Conservation (phyloP, 2,329 filamentous ascomycete species). For the Venturia aucupariae region DNA sequence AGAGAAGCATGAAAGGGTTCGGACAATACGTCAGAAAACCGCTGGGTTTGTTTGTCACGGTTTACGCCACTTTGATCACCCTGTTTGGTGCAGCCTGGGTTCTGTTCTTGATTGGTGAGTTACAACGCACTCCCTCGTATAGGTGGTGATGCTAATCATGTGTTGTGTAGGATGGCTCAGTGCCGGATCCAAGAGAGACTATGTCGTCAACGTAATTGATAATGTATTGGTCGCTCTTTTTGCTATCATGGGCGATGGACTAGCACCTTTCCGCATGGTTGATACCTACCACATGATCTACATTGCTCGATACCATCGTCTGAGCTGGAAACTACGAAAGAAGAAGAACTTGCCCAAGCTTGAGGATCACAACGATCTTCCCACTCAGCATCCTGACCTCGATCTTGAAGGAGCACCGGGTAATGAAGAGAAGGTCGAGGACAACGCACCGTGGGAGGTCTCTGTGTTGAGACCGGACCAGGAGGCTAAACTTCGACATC, state of each 20-base stretch:
- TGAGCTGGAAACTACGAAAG: slow-evolving; percentile 57
- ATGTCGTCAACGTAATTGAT: slow-evolving; percentile 45
- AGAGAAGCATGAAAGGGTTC: slow-evolving; percentile 70
- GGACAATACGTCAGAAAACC: slow-evolving; percentile 66
- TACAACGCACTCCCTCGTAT: not conserved
- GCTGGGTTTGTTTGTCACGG: slow-evolving; percentile 71
- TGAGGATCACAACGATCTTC: slow-evolving; percentile 61
- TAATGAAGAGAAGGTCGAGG: slow-evolving; percentile 30
- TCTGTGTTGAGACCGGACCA: slow-evolving; percentile 57
- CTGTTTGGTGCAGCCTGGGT: slow-evolving; percentile 83
- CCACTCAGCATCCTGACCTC: slow-evolving; percentile 31
- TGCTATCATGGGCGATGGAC: slow-evolving; percentile 51
- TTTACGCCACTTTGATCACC: slow-evolving; percentile 76
- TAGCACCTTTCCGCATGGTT: slow-evolving; percentile 62
- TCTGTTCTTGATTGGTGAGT: slow-evolving; percentile 68
- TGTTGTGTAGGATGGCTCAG: slow-evolving; percentile 61
- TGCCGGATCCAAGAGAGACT: slow-evolving; percentile 62
- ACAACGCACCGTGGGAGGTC: slow-evolving; percentile 38
- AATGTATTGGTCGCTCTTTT: slow-evolving; percentile 54
- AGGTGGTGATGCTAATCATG: not conserved
- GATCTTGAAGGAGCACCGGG: slow-evolving; percentile 25
- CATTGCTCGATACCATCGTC: slow-evolving; percentile 62
- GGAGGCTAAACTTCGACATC: slow-evolving; percentile 61
- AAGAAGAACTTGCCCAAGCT: slow-evolving; percentile 53
- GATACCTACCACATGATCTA: slow-evolving; percentile 86